Base-by-base conservation (phyloP, 2,329 filamentous ascomycete genomes). In the Aureobasidium sp. region DNA sequence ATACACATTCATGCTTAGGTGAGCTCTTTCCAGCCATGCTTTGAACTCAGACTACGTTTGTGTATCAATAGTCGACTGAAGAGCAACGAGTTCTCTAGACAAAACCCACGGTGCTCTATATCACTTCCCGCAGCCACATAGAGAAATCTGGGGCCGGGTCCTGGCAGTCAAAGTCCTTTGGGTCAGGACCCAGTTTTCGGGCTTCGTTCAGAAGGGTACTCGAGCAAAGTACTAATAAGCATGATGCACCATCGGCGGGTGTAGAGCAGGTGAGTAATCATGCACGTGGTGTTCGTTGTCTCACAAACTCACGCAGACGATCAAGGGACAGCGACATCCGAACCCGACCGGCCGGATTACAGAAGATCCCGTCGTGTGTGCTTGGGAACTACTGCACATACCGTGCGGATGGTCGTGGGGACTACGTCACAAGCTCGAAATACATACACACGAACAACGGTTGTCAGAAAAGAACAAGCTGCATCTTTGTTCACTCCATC, bases 381-480 rank as follows among this genome's bases (percentile, higher is more conserved):
- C 53, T 57, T 34, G 53, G 53, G 53, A 36, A 59, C 53, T 44
- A 59, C 53, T 44, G 53, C 39, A 57, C 42, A 47, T 48, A 59
- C 56, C 56, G 42, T 9, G 34, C 55, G 55, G 55, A 20, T 48
- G 55, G 44, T 60, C 37, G 34, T 41, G 44, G 44, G 39, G 25
- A 15, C 44, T 60, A 60, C 57, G 57, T 60, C 57, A 60, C 57
- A 41, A 22, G 15, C 34, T 22, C 22, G 22, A 58, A 48, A 48
- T 48, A 48, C 45, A 58, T 47, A 57, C 53, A 47, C 22, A 48
- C 20, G 41, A 42, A 15, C 22, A 49, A 51, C 57, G 34, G 31
- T 48, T 31, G 29, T 59, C 55, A 59, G 55, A 59, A 59, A 59
- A 48, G 42, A 59, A 48, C 37, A 37, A 59, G 37, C 42, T 60